Conservation (phyloP, 257 asterid species). For the Euphrasia confusa region DNA sequence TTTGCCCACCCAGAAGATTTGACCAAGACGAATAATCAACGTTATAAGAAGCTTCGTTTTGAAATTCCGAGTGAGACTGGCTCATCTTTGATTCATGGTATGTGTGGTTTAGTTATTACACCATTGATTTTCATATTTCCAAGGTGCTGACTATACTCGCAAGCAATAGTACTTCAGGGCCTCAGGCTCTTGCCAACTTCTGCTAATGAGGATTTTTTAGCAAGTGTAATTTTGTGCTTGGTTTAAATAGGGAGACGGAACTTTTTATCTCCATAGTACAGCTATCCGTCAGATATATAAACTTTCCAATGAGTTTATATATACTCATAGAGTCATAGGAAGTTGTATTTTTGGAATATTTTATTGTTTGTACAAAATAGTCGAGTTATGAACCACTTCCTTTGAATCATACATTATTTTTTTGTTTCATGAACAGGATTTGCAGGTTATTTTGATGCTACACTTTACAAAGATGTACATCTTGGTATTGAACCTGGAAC, state of each 20-base stretch:
- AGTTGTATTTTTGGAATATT: neutral
- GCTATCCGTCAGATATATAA: neutral
- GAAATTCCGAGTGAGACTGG: constrained; percentile 76
- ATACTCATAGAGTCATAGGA: neutral
- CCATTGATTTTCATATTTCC: constrained; percentile 4
- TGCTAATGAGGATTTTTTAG: neutral
- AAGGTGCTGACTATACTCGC: constrained; percentile 10
- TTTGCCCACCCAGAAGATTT: constrained; percentile 76
- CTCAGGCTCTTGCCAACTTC: neutral
- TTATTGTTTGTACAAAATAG: neutral
- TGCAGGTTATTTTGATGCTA: constrained; percentile 95
- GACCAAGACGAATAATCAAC: constrained; percentile 56
- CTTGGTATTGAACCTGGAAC: constrained; percentile 95
- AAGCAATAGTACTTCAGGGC: neutral
- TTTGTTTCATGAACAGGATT: constrained; percentile 48
- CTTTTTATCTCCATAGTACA: neutral
- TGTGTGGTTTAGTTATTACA: constrained; percentile 20
- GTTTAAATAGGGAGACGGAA: too few relatives aligned
- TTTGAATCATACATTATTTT: constrained; percentile 1
- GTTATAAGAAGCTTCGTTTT: constrained; percentile 66
- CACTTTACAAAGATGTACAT: constrained; percentile 87
- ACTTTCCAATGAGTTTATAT: neutral
- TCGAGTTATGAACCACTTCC: neutral
- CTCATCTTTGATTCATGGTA: constrained; percentile 89
- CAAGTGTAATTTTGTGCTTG: too few relatives aligned